Base-by-base conservation (phyloP, 1,139 yeast species). In the Yamadazyma aaseri region DNA sequence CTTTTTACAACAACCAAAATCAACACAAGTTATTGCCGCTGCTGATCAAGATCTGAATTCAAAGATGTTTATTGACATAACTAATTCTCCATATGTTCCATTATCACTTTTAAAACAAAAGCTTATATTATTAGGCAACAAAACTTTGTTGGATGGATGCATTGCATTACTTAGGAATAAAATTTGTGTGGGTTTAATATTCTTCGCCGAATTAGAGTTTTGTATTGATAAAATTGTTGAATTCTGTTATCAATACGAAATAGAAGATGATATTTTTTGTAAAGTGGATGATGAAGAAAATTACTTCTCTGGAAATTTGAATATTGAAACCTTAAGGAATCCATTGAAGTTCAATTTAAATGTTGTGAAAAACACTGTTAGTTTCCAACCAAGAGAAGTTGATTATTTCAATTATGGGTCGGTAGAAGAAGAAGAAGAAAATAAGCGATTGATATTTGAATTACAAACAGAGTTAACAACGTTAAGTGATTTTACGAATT, bases 111-210 rank as follows among this genome's bases (percentile, higher is more conserved):
- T 77, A 16, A 59, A 67, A 29, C 38, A 51, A 3, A 66, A 69
- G 42, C 50, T 73, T 25, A 38, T 46, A 3, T 41, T 57, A 6
- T 53, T 73, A 11, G 78, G 73, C 22, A 50, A 53, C 11, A 60
- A 60, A 15, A 65, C 70, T 2, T 62, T 75, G 33, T 53, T 74
- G 17, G 84, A 78, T 50, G 82, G 81, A 0, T 75, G 80, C 45
- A 52, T 78, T 16, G 78, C 82, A 1, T 55, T 78, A n/a, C 44
- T 67, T 13, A 58, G 54, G 31, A 46, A 60, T 22, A 44, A 49
- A 11, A 49, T 58, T 0, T 63, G 79, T 32, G 65, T 73, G 10
- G 83, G 82, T 0, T 46, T 76, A 6, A 46, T 78, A 7, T 71
- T 75, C 33, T 76, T 72, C 27, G 70, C 81, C 0, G 79, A 74